Base-by-base conservation (phyloP, 345 rosid species). In the Eucalyptus sideroxylon region DNA sequence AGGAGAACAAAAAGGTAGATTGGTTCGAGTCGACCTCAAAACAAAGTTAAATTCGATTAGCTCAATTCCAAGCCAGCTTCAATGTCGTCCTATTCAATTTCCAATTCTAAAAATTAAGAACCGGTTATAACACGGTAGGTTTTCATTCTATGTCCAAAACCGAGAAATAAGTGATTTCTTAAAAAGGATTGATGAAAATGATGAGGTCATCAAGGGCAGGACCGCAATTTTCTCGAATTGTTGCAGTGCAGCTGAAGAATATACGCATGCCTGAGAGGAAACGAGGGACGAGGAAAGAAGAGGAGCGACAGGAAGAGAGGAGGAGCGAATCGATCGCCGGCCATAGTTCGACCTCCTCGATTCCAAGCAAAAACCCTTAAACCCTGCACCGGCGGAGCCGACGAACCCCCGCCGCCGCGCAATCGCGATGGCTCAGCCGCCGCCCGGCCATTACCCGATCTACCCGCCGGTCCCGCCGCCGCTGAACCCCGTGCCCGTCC, bases 51-150 rank as follows among this genome's bases (percentile, higher is more conserved):
- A 16, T 67, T 67, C 7, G 0, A 0, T 16, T 10, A n/a, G 6
- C 10, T 31, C 9, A n/a, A 16, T 30, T 62, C 4, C 4, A 30
- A n/a, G 34, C 10, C 21, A 16, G 11, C 3, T 31, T 1, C 23
- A 16, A 31, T 15, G 80, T 26, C 5, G 0, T 0, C 7, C 7
- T 5, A 2, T 26, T 62, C 3, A 13, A 0, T 62, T 62, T 62
- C 0, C 3, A 0, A 13, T 30, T 62, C 34, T 62, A 0, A 30
- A 30, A 62, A 11, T 62, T 14, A 3, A 0, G 34, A 62, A 62
- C 3, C 2, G 0, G 5, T 30, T 30, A 6, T 62, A 0, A 30
- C 0, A 62, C 0, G 3, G 3, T 6, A 62, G 17, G 16, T 60
- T 26, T 60, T 0, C 0, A 27, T 27, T 13, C 4, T 30, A 1